A percentile compares a stretch with the other conserved stretches of the same genome.
Evolutionary conservation across 2,329 filamentous ascomycete genomes (phyloP).

Genomic region (Talaromyces albobiverticillius): DNA sequence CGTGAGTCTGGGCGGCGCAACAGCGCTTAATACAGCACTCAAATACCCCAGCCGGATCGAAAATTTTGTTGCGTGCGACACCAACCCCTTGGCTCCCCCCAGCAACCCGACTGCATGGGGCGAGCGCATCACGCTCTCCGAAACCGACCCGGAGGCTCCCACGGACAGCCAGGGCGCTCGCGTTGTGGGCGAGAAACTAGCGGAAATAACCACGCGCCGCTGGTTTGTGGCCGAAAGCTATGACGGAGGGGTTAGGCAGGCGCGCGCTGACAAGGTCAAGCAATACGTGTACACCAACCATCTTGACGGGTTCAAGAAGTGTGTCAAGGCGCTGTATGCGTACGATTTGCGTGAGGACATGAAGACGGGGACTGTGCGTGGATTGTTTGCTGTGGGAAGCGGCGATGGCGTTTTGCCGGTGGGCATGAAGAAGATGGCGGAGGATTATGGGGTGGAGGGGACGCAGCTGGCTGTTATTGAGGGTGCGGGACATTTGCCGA

Average conservation of each 20-base stretch:
- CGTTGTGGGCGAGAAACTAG: slow-evolving; percentile 63
- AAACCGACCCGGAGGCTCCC: slow-evolving; percentile 46
- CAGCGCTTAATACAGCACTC: slow-evolving; percentile 69
- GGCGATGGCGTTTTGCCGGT: slow-evolving; percentile 72
- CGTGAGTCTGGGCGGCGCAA: slow-evolving; percentile 78
- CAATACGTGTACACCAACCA: slow-evolving; percentile 68
- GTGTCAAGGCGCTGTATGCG: slow-evolving; percentile 63
- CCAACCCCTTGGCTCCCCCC: slow-evolving; percentile 68
- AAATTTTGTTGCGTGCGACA: slow-evolving; percentile 72
- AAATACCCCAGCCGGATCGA: slow-evolving; percentile 58
- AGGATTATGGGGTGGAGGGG: slow-evolving; percentile 51
- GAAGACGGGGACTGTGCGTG: slow-evolving; percentile 36
- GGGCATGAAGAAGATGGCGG: slow-evolving; percentile 74
- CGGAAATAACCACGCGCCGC: slow-evolving; percentile 66
- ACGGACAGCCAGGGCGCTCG: slow-evolving; percentile 44
- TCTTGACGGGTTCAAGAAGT: slow-evolving; percentile 73
- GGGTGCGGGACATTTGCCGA: slow-evolving; percentile 74
- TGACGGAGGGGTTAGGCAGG: slow-evolving; percentile 48
- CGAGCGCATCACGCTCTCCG: slow-evolving; percentile 68
- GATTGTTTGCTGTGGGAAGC: slow-evolving; percentile 69
- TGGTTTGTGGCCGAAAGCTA: slow-evolving; percentile 70
- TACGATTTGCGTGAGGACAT: slow-evolving; percentile 50
- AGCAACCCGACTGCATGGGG: slow-evolving; percentile 78
- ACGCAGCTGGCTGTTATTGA: slow-evolving; percentile 63
- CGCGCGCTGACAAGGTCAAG: slow-evolving; percentile 58